Conservation (phyloP, 345 rosid species). For the Combretum micranthum region DNA sequence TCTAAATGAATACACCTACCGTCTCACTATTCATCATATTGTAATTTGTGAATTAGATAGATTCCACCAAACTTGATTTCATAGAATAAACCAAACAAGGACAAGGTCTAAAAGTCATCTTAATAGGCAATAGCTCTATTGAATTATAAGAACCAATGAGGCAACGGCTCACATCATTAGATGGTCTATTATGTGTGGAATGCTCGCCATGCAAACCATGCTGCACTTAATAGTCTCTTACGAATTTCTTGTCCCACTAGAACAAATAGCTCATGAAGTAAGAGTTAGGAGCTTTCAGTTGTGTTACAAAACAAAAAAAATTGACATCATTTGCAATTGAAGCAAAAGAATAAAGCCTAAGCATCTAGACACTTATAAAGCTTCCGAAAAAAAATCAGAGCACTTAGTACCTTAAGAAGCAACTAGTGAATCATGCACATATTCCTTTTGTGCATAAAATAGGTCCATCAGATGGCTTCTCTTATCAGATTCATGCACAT, state of each 20-base stretch:
- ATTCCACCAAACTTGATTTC: too few species aligned
- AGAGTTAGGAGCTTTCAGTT: not conserved
- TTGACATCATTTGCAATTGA: not conserved
- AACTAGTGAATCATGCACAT: slow-evolving; percentile 21
- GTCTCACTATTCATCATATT: too few species aligned
- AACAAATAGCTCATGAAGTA: not conserved
- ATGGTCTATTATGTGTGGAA: slow-evolving; percentile 35
- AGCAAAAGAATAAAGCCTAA: not conserved
- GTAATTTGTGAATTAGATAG: too few species aligned
- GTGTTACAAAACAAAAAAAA: not conserved
- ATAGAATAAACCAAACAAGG: too few species aligned
- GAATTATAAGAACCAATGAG: too few species aligned
- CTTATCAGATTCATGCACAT: slow-evolving; percentile 84
- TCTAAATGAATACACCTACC: too few species aligned
- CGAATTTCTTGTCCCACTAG: slow-evolving; percentile 77
- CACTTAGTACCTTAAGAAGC: too few species aligned
- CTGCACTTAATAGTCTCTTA: slow-evolving; percentile 72
- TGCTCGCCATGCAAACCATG: slow-evolving; percentile 52
- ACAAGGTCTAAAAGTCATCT: too few species aligned
- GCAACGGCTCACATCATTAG: slow-evolving; percentile 40
- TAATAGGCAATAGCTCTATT: too few species aligned
- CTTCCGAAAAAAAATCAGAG: too few species aligned
- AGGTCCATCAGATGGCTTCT: slow-evolving; percentile 99
- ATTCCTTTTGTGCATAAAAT: slow-evolving; percentile 87
- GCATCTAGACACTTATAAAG: too few species aligned